Conservation (phyloP, 495 filamentous ascomycete species). For the Aspergillus avenaceus region DNA sequence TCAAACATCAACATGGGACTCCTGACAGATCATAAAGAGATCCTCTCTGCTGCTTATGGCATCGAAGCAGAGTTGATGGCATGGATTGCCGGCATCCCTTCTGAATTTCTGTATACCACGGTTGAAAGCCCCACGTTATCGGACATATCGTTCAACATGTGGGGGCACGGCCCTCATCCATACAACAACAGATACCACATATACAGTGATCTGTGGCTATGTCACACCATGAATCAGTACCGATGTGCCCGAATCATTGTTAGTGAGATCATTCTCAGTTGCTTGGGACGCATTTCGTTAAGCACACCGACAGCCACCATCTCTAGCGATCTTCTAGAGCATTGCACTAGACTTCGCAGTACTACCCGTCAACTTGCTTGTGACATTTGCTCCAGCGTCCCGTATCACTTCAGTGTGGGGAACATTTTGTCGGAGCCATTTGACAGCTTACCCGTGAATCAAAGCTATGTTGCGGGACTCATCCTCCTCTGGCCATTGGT, state of each 20-base stretch:
- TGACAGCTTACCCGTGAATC: constrained; percentile 10
- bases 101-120: constrained; percentile 29
- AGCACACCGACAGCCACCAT: constrained; percentile 4
- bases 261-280: constrained; percentile 46
- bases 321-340: constrained; percentile 28
- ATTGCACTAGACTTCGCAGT: constrained; percentile 30
- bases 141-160: constrained; percentile 17
- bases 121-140: constrained; percentile 17
- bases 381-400: constrained; percentile 45
- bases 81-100: constrained; percentile 38
- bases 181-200: constrained; percentile 58
- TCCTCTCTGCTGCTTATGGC: constrained; percentile 41
- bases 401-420: constrained; percentile 32
- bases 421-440: constrained; percentile 6
- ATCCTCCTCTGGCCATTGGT: constrained; percentile 49
- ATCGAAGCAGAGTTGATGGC: constrained; percentile 49
- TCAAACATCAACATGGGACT: constrained; percentile 35
- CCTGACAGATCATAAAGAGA: constrained; percentile 36
- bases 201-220: constrained; percentile 54
- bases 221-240: constrained; percentile 59
- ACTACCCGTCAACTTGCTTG: constrained; percentile 33
- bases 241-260: constrained; percentile 56
- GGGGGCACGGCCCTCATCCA: constrained; percentile 20
- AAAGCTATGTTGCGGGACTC: constrained; percentile 36
- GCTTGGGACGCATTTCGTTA: constrained; percentile 13